Evolutionary conservation across 2,329 filamentous ascomycete genomes (phyloP), one percentile per base, ranked within the genome.

Genomic region (Dactylellina leptospora): DNA sequence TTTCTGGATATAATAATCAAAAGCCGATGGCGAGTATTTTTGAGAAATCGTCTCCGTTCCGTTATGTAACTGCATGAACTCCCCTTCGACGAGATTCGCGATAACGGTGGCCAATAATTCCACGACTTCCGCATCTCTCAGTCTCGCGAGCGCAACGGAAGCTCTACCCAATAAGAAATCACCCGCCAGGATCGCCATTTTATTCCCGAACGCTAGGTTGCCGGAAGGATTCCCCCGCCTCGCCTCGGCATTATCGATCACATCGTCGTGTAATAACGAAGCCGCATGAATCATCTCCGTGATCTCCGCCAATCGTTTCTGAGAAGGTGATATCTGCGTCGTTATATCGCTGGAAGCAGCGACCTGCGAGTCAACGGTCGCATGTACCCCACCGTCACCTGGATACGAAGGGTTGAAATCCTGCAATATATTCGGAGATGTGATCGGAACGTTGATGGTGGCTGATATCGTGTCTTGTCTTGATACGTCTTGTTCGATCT

Each of bases 1-100:
- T 85, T 99, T 99, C 79, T 97, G 92, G 54, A 99, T 84, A 79
- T 99, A 99, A 82, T 99, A 97, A 23, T 87, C 86, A 73, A 99
- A 85, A 0, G 92, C 90, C 58, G 96, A 91, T 0, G 93, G 93
- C 76, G 90, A 88, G 16, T 72, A 72, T 25, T 58, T 63, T 27
- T 71, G 42, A 1, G 68, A 63, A 27, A 59, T 61, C 6, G 53
- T 55, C 38, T 59, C 68, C 20, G 66, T 36, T 4, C 68, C 75
- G 81, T 99, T 99, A 82, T 96, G 96, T 77, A 99, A 84, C 83
- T 99, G 95, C 95, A 99, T 99, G 83, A 99, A 97, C 81, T 99
- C 95, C 78, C 95, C 95, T 82, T 99, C 95, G 18, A 99, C 93
- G 23, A 99, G 84, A 79, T 99, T 99, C 45, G 95, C 93, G 76